Base-by-base conservation (phyloP, 2,329 filamentous ascomycete genomes). In the Coniochaeta sp. region DNA sequence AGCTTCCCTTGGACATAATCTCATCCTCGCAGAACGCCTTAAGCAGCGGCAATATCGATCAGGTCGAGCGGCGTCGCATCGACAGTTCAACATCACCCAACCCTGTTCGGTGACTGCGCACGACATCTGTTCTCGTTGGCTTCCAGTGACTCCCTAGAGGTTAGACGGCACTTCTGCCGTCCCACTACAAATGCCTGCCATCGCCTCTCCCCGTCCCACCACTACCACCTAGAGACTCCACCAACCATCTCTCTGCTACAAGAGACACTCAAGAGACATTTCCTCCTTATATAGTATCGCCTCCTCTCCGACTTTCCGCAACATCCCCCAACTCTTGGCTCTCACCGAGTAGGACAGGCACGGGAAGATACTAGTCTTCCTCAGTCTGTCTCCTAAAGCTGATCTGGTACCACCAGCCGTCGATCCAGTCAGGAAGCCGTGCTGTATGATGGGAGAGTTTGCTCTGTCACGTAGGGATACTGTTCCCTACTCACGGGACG, bases 301-400 rank as follows among this genome's bases (percentile, higher is more conserved):
- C 8, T 42, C 20, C 38, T 42, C n/a, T 14, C 38, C 38, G 12
- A 14, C 5, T 26, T 12, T 26, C 38, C 20, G 38, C 18, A 3
- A 3, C 4, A 13, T 8, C 10, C 20, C 38, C 38, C 2, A 26
- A 26, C 38, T 24, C 38, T 42, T 42, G 38, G 38, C 38, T 42
- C 2, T 26, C 38, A 42, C 12, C 38, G 12, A 42, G 18, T 42
- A 24, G 20, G 20, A 24, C 20, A 42, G 38, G 20, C 38, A 22
- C 26, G 38, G 38, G 38, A 42, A 42, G 38, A 42, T 42, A 42
- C 38, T 42, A 42, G 38, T 42, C 38, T 42, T 42, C 38, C 27
- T 42, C 20, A 22, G 20, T 42, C 38, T 42, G 20, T 42, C 38
- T 42, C 10, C 12, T 42, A 13, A 14, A 14, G 12, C 27, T 22